phyloP scores from a whole-genome alignment of 345 rosid species.

The Pugionium cornutum region DNA sequence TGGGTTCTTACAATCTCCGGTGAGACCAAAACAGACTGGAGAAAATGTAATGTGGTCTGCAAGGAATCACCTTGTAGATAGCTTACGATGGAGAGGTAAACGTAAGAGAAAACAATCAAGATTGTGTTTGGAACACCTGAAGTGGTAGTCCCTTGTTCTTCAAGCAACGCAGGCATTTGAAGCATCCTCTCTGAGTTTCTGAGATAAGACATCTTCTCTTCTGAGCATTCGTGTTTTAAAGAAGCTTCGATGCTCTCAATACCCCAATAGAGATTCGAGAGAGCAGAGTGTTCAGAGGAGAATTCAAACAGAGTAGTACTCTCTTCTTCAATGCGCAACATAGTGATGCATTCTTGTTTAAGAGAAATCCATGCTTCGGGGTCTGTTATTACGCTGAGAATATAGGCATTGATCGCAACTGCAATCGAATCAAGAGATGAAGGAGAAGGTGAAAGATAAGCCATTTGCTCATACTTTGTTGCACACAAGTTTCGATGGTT shows the following conservation, averaged over 20 bases:
- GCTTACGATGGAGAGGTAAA: slow-evolving; percentile 57
- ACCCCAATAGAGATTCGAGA: slow-evolving; percentile 82
- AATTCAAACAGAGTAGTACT: slow-evolving; percentile 45
- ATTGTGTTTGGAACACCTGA: slow-evolving; percentile 57
- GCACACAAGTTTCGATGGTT: slow-evolving; percentile 24
- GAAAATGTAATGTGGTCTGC: slow-evolving; percentile 72
- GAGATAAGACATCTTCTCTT: slow-evolving; percentile 42
- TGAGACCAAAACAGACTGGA: slow-evolving; percentile 61
- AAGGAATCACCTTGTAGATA: slow-evolving; percentile 62
- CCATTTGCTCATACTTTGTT: slow-evolving; percentile 37
- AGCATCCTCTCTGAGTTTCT: slow-evolving; percentile 72
- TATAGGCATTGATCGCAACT: slow-evolving; percentile 46
- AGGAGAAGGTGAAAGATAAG: slow-evolving; percentile 45
- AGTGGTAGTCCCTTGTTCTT: slow-evolving; percentile 63
- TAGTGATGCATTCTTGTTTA: slow-evolving; percentile 49
- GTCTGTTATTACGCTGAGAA: slow-evolving; percentile 41
- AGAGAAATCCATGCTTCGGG: slow-evolving; percentile 43
- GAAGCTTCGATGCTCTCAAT: slow-evolving; percentile 64
- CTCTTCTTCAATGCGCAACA: slow-evolving; percentile 45
- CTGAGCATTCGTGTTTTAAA: slow-evolving; percentile 41
- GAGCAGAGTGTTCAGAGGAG: slow-evolving; percentile 62
- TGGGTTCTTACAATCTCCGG: slow-evolving; percentile 49
- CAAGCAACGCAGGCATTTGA: slow-evolving; percentile 87
- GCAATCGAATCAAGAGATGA: slow-evolving; percentile 52
- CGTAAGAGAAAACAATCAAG: slow-evolving; percentile 49